Conservation (phyloP, 306 rosid genomes). For the Mimosa bimucronata region DNA sequence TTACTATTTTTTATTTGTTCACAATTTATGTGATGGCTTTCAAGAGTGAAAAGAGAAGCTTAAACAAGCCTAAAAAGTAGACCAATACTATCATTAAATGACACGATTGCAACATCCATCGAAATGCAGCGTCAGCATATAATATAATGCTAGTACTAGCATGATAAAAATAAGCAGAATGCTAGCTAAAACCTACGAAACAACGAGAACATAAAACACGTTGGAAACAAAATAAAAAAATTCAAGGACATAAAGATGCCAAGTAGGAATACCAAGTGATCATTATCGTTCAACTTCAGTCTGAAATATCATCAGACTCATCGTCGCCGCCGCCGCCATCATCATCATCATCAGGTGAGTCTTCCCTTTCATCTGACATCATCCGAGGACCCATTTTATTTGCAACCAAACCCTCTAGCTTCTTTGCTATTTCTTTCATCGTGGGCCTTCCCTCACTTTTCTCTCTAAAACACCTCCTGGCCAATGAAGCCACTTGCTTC, state of each 20-base stretch:
- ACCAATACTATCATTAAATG: background rate
- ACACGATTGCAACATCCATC: background rate
- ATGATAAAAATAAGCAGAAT: too few relatives aligned
- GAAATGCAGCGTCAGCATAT: background rate
- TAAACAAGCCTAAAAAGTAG: background rate
- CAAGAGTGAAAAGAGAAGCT: background rate
- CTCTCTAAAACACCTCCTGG: slow-evolving; percentile 39
- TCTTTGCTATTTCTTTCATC: slow-evolving; percentile 55
- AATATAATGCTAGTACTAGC: too few relatives aligned
- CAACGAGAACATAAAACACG: too few relatives aligned
- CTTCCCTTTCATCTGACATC: background rate
- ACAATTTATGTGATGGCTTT: background rate
- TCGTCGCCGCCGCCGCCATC: too few relatives aligned
- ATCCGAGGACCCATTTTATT: slow-evolving; percentile 21
- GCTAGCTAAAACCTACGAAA: too few relatives aligned
- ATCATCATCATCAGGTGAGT: background rate
- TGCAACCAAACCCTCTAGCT: slow-evolving; percentile 42
- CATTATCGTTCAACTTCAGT: background rate
- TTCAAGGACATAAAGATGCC: background rate
- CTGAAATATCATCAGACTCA: background rate
- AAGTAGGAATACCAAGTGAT: background rate
- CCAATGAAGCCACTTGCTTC: slow-evolving; percentile 39
- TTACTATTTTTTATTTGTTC: too few relatives aligned
- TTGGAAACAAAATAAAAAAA: too few relatives aligned
- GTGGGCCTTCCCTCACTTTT: slow-evolving; percentile 50